Conservation (phyloP, 805 yeast genomes). For the Martiniozyma abietophila region DNA sequence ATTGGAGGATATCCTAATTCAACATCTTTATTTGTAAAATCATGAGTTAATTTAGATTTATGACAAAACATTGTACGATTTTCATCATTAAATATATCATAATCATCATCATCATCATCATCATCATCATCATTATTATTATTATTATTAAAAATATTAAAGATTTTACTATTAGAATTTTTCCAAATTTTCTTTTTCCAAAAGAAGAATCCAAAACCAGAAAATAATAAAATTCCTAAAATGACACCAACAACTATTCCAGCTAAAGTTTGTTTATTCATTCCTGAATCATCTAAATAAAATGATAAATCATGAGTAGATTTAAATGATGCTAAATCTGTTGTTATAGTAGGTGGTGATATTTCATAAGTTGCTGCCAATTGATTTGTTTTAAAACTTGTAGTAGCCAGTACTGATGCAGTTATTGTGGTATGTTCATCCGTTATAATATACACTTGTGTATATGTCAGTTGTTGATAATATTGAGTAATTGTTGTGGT, state of each 20-base stretch:
- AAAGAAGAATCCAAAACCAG: conserved; percentile 11
- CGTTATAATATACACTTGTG: conserved; percentile 24
- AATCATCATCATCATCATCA: conserved; percentile 2
- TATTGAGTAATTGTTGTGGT: conserved; percentile 14
- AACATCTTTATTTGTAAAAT: too few species aligned
- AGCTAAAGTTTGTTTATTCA: conserved; percentile 20
- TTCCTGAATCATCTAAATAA: neutral
- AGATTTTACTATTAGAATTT: neutral
- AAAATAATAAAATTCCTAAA: conserved; percentile 14
- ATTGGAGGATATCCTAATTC: conserved; percentile 4
- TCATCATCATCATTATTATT: neutral
- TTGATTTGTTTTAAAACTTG: conserved; percentile 12
- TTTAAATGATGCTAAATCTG: conserved; percentile 19
- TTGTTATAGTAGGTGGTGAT: conserved; percentile 20
- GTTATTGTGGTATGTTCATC: conserved; percentile 20
- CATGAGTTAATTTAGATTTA: too few species aligned
- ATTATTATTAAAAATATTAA: neutral
- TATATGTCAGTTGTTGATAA: conserved; percentile 15
- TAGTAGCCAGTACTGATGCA: conserved; percentile 17
- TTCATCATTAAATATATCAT: conserved; percentile 7
- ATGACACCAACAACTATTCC: conserved; percentile 24
- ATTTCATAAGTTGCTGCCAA: conserved; percentile 11
- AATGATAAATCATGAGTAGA: conserved; percentile 7
- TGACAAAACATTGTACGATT: too few species aligned
- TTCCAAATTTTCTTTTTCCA: conserved; percentile 11